Conservation (phyloP, 129 eudicot genomes). For the Dittrichia graveolens region DNA sequence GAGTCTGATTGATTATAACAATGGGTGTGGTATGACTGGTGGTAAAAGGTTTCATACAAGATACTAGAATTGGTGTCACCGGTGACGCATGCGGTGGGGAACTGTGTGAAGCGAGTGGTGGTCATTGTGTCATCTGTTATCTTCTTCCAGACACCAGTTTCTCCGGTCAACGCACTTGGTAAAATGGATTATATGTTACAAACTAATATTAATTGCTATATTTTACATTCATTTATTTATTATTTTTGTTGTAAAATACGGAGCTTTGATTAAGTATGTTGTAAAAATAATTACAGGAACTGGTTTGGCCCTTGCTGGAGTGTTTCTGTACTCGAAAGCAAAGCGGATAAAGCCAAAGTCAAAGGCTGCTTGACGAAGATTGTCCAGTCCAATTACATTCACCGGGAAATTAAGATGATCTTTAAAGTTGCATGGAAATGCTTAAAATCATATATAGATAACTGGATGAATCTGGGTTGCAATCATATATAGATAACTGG, state of each 20-base stretch:
- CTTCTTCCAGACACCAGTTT: constrained; percentile 91
- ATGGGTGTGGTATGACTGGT: not conserved
- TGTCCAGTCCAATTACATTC: not conserved
- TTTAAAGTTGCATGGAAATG: not conserved
- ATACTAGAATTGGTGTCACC: constrained; percentile 83
- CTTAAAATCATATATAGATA: not conserved
- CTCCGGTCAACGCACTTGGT: constrained; percentile 86
- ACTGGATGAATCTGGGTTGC: not conserved
- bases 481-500: no score
- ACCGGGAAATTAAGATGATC: not conserved
- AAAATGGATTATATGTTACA: constrained; percentile 14
- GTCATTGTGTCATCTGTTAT: constrained; percentile 81
- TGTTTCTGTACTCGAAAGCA: constrained; percentile 77
- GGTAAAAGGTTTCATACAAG: constrained; percentile 77
- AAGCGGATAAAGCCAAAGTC: constrained; percentile 61
- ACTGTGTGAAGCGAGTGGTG: constrained; percentile 90
- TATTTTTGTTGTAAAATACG: constrained; percentile 1
- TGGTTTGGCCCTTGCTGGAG: constrained; percentile 87
- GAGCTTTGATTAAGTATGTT: no score
- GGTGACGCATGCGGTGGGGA: constrained; percentile 93
- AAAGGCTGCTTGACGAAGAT: constrained; percentile 41
- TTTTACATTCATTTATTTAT: no score
- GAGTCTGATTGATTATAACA: not conserved
- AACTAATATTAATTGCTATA: not conserved
- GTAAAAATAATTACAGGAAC: constrained; percentile 56